phyloP scores from a whole-genome alignment of 2,329 filamentous ascomycete species.

The Dothidotthia symphoricarpi region DNA sequence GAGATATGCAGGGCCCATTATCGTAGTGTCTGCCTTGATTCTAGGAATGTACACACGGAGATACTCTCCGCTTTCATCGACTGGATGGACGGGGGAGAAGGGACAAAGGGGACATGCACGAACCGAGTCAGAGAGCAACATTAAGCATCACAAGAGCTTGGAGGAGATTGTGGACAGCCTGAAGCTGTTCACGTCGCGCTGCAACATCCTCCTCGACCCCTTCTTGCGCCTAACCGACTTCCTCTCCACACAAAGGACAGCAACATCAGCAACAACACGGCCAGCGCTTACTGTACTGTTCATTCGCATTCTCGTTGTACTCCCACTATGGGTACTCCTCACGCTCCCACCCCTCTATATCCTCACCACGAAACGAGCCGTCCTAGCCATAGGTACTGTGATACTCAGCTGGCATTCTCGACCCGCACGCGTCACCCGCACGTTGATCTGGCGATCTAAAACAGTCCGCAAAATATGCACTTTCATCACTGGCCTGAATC shows the following conservation, averaged over 20 bases:
- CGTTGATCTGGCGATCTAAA: constrained; percentile 85
- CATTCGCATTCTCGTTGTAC: constrained; percentile 81
- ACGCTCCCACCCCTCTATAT: constrained; percentile 80
- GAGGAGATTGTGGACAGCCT: constrained; percentile 97
- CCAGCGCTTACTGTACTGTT: constrained; percentile 88
- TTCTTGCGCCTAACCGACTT: constrained; percentile 89
- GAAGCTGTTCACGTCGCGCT: constrained; percentile 84
- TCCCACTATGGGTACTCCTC: constrained; percentile 81
- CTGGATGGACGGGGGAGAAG: constrained; percentile 68
- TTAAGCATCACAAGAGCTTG: constrained; percentile 85
- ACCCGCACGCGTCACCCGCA: constrained; percentile 78
- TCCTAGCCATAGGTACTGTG: constrained; percentile 83
- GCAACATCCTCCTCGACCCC: constrained; percentile 88
- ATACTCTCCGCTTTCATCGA: constrained; percentile 87
- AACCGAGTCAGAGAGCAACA: constrained; percentile 58
- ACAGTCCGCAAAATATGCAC: constrained; percentile 67
- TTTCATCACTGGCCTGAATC: constrained; percentile 76
- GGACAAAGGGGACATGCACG: constrained; percentile 54
- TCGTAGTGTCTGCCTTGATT: constrained; percentile 77
- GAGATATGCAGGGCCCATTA: constrained; percentile 76
- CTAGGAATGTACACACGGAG: constrained; percentile 88
- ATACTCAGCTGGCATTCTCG: constrained; percentile 89
- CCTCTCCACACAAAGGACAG: constrained; percentile 82
- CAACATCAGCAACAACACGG: constrained; percentile 85
- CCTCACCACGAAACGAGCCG: constrained; percentile 79